phyloP scores from a whole-genome alignment of 345 rosid genomes.

The Lenwebbia sp. region DNA sequence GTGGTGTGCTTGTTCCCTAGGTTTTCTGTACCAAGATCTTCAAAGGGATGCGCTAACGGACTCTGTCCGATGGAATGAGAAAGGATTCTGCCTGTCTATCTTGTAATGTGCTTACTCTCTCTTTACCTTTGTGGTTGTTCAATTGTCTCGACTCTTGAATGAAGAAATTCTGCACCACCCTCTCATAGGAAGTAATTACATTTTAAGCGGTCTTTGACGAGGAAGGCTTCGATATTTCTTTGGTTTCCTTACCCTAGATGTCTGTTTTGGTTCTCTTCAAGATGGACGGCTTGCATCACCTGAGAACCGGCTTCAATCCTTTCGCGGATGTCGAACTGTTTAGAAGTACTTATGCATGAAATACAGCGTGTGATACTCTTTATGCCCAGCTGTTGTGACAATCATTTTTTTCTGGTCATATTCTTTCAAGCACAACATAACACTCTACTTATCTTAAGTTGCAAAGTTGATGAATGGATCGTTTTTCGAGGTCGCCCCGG shows the following conservation, averaged over 20 bases:
- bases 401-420: background rate
- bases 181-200: background rate
- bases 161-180: background rate
- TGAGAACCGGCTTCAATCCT: background rate
- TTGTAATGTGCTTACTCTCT: background rate
- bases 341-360: background rate
- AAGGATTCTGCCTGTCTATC: background rate
- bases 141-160: background rate
- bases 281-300: background rate
- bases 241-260: background rate
- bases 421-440: background rate
- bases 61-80: background rate
- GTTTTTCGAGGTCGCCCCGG: background rate
- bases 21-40: background rate
- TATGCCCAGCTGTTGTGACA: background rate
- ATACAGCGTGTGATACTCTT: background rate
- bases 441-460: background rate
- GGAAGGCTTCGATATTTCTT: background rate
- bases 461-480: background rate
- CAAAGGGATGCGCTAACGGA: background rate
- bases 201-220: background rate
- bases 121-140: background rate
- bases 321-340: background rate
- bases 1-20: background rate
- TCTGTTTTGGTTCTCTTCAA: background rate